Base-by-base conservation (phyloP, 2,329 filamentous ascomycete species). In the Sporothrix mexicana region DNA sequence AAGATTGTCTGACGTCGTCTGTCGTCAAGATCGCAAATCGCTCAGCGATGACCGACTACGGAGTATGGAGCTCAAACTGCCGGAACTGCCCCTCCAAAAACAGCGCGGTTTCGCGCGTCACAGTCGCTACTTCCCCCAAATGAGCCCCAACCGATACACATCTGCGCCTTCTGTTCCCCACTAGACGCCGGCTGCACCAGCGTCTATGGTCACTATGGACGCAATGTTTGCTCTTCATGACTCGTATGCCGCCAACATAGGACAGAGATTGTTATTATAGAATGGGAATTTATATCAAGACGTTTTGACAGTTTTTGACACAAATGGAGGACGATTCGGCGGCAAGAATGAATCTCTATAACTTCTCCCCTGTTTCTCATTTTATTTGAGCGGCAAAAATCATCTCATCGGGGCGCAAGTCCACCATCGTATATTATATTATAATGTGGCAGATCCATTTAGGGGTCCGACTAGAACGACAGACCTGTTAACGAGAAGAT, bases 381-480 rank as follows among this genome's bases (percentile, higher is more conserved):
- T n/a, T n/a, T n/a, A n/a, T n/a, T n/a, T n/a, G n/a, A n/a, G n/a
- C n/a, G n/a, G n/a, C n/a, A 1, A 25, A 67, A 47, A 49, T n/a
- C n/a, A 2, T 3, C 43, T 47, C 49, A 49, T 67, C 62, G 62
- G 43, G 62, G 62, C 43, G 64, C 64, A 51, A 51, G 20, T 51
- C 15, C 17, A 6, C 5, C 15, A 53, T n/a, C 6, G 23, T 20
- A 20, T 68, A 68, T 68, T n/a, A 15, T n/a, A 15, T 36, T 68
- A 51, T 51, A 51, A 68, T 47, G 64, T 68, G 64, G 41, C 47
- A 51, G 64, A 47, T 68, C 64, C 64, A 68, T 68, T 68, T 68
- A 68, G 64, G 51, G 64, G 64, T 68, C n/a, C n/a, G n/a, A n/a
- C n/a, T n/a, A n/a, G n/a, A n/a, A n/a, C n/a, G n/a, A n/a, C n/a